These are phyloP conservation scores for Rhododendron ferrugineum DNA, from an alignment of 148 eudicot genomes.

Conservation along the genomic window DNA sequence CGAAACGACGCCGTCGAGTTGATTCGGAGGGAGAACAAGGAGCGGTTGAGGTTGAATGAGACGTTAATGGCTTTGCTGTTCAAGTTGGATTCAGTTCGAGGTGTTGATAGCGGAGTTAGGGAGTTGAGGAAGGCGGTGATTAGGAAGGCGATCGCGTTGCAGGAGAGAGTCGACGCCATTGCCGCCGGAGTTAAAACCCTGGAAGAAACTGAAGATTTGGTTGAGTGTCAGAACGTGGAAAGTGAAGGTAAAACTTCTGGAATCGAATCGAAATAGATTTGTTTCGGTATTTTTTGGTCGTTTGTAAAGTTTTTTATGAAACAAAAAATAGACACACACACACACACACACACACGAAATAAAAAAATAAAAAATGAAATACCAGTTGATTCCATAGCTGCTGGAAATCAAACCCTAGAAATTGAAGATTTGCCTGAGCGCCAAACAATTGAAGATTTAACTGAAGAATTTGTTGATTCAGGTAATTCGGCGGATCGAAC, in stretches of 20 bases:
- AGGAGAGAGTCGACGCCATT: constrained; percentile 52
- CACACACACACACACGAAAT: too few relatives aligned
- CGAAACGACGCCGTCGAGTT: constrained; percentile 25
- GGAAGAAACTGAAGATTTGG: background rate
- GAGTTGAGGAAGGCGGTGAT: constrained; percentile 50
- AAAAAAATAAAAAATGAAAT: too few relatives aligned
- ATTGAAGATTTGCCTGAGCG: too few relatives aligned
- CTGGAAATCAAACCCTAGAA: too few relatives aligned
- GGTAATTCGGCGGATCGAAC: background rate
- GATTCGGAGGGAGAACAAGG: constrained; percentile 33
- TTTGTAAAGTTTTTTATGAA: too few relatives aligned
- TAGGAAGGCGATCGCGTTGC: constrained; percentile 49
- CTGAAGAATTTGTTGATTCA: background rate
- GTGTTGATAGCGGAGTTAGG: constrained; percentile 46
- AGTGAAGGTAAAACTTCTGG: background rate
- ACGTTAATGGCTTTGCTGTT: constrained; percentile 54
- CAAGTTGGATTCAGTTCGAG: constrained; percentile 57
- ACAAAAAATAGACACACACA: too few relatives aligned
- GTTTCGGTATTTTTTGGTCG: too few relatives aligned
- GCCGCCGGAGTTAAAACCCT: constrained; percentile 6
- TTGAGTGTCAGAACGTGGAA: background rate
- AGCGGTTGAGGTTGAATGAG: constrained; percentile 55
- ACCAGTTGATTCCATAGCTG: too few relatives aligned
- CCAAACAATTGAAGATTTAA: too few relatives aligned
- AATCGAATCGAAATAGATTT: background rate